phyloP scores from a whole-genome alignment of 192 early-diverging fungal species.

The Pilobolus umbonatus region DNA sequence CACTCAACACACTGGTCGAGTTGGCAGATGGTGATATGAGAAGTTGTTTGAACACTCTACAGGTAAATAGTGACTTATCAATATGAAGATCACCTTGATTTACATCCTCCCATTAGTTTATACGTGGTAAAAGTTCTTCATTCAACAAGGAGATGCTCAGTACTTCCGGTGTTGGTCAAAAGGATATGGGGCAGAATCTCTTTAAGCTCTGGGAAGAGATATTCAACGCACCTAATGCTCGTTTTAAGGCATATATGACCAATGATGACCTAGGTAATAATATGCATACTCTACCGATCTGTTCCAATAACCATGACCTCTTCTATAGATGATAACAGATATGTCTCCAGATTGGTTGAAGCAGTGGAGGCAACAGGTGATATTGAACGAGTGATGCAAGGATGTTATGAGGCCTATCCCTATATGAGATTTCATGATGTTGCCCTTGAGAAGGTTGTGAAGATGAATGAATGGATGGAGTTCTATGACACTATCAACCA shows the following conservation, averaged over 20 bases:
- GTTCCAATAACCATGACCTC: background rate
- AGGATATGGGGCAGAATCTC: constrained; percentile 75
- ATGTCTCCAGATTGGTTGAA: constrained; percentile 46
- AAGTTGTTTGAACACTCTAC: constrained; percentile 83
- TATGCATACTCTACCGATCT: no score
- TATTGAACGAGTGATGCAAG: constrained; percentile 81
- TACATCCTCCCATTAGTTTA: constrained; percentile 15
- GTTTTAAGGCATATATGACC: constrained; percentile 9
- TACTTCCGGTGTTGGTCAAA: constrained; percentile 57
- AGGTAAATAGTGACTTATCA: constrained; percentile 43
- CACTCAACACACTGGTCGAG: constrained; percentile 71
- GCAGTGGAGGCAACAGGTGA: constrained; percentile 69
- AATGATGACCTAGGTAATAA: constrained; percentile 11
- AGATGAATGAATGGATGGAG: constrained; percentile 68
- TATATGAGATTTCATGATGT: constrained; percentile 75
- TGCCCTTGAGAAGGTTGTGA: constrained; percentile 58
- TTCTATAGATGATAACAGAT: constrained; percentile 14
- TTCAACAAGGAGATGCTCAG: constrained; percentile 47
- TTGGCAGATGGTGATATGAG: constrained; percentile 84
- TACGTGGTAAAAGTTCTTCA: constrained; percentile 23
- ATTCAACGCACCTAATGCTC: constrained; percentile 47
- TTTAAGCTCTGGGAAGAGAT: constrained; percentile 83
- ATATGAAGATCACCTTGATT: background rate
- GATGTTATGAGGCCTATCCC: constrained; percentile 90
- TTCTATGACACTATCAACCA: constrained; percentile 78